Evolutionary conservation across 2,329 filamentous ascomycete species (phyloP).

Genomic region (Pestalotiopsis sp.): DNA sequence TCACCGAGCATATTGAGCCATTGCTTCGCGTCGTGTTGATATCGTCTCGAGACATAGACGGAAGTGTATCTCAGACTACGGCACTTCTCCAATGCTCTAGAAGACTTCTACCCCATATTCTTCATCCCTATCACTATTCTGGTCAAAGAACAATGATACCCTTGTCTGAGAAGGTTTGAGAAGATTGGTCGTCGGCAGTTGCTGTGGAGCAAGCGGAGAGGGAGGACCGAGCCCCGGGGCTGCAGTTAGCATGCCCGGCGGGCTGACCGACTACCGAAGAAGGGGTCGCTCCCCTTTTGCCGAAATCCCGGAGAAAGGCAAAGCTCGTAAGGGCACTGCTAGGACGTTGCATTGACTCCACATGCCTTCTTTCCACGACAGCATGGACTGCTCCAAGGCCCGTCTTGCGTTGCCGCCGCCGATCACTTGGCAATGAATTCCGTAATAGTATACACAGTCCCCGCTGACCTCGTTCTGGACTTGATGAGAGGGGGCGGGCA

Average conservation of each 20-base stretch:
- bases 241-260: no score
- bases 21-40: no score
- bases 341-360: background rate
- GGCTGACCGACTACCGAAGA: background rate
- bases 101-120: background rate
- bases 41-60: no score
- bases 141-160: background rate
- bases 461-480: background rate
- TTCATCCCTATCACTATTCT: background rate
- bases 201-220: no score
- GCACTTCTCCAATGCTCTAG: background rate
- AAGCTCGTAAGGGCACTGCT: background rate
- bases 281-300: background rate
- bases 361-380: no score
- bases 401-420: background rate
- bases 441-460: background rate
- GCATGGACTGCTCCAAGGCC: background rate
- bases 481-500: background rate
- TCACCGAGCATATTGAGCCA: no score
- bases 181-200: background rate
- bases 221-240: no score
- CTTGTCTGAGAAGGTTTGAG: background rate
- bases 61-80: no score
- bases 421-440: background rate
- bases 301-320: background rate